Evolutionary conservation across 1,284 basidiomycete genomes (phyloP).

Genomic region (Bondarzewia mesenterica): DNA sequence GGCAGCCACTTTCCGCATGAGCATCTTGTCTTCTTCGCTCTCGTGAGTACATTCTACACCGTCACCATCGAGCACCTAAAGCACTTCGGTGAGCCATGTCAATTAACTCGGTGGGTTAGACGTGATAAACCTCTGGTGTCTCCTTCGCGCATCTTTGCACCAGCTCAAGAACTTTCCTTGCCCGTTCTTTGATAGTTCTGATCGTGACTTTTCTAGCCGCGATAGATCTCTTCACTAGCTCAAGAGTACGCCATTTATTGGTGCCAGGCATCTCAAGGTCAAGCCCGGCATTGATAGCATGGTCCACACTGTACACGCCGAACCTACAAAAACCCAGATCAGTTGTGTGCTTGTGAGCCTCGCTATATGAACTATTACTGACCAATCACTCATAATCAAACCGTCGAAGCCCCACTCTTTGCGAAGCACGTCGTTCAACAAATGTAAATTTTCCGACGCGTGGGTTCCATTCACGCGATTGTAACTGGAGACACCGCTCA

Average conservation of each 20-base stretch:
- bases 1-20: constrained; percentile 51
- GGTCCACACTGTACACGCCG: constrained; percentile 54
- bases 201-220: constrained; percentile 48
- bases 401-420: constrained; percentile 64
- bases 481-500: constrained; percentile 33
- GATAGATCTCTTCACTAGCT: constrained; percentile 48
- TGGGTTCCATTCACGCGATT: constrained; percentile 57
- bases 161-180: constrained; percentile 43
- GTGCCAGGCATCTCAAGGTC: constrained; percentile 69
- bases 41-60: constrained; percentile 53
- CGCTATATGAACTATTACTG: constrained; percentile 6
- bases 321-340: constrained; percentile 29
- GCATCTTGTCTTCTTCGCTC: constrained; percentile 41
- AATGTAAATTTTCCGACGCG: constrained; percentile 47
- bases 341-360: constrained; percentile 1
- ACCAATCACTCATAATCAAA: constrained; percentile 63
- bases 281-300: constrained; percentile 54
- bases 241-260: constrained; percentile 50
- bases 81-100: not conserved
- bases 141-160: constrained; percentile 50
- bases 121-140: constrained; percentile 29
- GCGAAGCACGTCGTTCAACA: constrained; percentile 53
- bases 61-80: constrained; percentile 51
- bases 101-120: not conserved
- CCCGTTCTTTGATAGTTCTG: constrained; percentile 48